Evolutionary conservation across 257 asterid genomes (phyloP).

Genomic region (Solanum habrochaites): DNA sequence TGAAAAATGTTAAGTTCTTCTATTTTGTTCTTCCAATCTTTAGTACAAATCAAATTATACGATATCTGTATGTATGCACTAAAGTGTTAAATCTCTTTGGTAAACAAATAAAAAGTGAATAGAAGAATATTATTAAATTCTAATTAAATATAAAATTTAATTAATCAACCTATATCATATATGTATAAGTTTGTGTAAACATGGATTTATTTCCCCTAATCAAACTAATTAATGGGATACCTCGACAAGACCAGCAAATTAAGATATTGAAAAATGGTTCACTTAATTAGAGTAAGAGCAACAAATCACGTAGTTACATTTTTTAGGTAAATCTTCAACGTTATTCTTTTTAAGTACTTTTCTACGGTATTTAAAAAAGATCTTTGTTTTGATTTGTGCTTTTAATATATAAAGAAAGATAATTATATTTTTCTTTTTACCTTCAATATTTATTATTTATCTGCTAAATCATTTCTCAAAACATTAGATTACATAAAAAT

Average conservation of each 20-base stretch:
- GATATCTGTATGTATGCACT: background rate
- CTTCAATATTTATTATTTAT: too few species aligned
- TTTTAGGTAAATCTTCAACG: constrained; percentile 15
- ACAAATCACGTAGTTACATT: background rate
- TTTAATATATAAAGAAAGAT: too few species aligned
- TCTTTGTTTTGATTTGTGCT: too few species aligned
- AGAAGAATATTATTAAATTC: background rate
- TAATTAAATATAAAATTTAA: background rate
- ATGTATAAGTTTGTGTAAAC: background rate
- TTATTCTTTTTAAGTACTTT: background rate
- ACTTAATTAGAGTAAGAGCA: background rate
- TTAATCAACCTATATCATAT: background rate
- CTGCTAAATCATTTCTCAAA: too few species aligned
- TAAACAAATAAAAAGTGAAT: background rate
- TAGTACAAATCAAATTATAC: background rate
- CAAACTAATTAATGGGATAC: background rate
- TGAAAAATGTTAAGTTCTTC: background rate
- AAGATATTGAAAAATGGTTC: background rate
- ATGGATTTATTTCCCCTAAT: background rate
- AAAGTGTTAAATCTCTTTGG: too few species aligned
- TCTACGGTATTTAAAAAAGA: background rate
- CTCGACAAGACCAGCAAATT: background rate
- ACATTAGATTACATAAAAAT: too few species aligned
- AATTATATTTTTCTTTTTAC: too few species aligned
- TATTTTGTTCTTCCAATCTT: too few species aligned